Percentiles rank a stretch among this genome's conserved stretches.
These are phyloP conservation scores for Saccharum hybrid DNA, from an alignment of 202 grass and related monocot genomes.

Conservation along the genomic window DNA sequence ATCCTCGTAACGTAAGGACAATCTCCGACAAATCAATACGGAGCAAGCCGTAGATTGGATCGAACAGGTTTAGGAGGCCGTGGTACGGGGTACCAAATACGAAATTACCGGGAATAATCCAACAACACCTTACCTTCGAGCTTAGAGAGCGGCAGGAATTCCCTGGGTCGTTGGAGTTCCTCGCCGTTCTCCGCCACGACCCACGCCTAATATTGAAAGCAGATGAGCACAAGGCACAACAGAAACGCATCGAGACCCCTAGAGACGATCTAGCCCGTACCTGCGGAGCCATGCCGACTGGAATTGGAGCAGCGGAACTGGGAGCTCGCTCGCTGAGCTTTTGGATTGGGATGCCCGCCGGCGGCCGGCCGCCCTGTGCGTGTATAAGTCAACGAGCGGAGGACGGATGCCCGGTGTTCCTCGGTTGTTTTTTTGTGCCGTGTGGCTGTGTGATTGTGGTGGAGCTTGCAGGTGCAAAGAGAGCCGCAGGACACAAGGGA, in stretches of 20 bases:
- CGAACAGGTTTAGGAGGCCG: background rate
- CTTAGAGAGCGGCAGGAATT: constrained; percentile 65
- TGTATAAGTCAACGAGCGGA: background rate
- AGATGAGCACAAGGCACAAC: background rate
- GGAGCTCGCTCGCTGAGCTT: background rate
- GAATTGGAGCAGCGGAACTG: background rate
- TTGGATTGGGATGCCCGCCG: background rate
- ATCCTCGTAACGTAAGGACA: background rate
- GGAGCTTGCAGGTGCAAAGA: no score
- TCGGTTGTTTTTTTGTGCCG: no score
- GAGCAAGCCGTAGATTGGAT: background rate
- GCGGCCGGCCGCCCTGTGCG: background rate
- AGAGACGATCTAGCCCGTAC: constrained; percentile 25
- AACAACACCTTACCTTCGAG: constrained; percentile 79
- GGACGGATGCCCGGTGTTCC: no score
- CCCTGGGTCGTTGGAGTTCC: constrained; percentile 59
- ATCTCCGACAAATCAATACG: background rate
- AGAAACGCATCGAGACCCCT: background rate
- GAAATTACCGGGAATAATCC: background rate
- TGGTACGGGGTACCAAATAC: background rate
- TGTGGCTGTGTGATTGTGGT: no score
- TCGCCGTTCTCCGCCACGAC: constrained; percentile 69
- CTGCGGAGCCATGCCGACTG: constrained; percentile 47
- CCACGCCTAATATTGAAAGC: constrained; percentile 59
- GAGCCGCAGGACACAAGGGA: no score